Evolutionary conservation across 2,329 filamentous ascomycete species (phyloP).

Genomic region (Geosmithia putterillii): DNA sequence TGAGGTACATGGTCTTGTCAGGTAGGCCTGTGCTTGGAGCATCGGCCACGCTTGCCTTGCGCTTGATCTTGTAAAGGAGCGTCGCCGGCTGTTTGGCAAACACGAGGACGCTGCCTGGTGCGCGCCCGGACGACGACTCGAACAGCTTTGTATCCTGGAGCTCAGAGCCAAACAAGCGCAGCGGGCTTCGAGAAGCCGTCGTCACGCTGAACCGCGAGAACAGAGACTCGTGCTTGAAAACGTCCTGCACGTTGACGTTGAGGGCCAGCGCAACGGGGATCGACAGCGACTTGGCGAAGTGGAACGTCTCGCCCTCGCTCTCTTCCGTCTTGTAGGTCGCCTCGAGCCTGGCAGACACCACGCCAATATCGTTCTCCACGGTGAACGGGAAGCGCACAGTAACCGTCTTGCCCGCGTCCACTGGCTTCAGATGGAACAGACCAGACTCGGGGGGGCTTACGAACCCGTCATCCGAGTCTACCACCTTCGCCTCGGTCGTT

Average conservation of each 20-base stretch:
- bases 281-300: constrained; percentile 35
- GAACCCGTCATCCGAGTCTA: constrained; percentile 22
- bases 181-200: constrained; percentile 61
- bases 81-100: constrained; percentile 75
- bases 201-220: constrained; percentile 89
- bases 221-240: constrained; percentile 72
- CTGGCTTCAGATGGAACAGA: constrained; percentile 33
- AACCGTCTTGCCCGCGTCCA: constrained; percentile 32
- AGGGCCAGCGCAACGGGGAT: constrained; percentile 68
- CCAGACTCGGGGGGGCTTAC: constrained; percentile 40
- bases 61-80: constrained; percentile 65
- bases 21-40: constrained; percentile 17
- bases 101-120: constrained; percentile 46
- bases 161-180: constrained; percentile 60
- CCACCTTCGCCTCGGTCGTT: constrained; percentile 43
- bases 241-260: constrained; percentile 92
- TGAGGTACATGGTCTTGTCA: constrained; percentile 49
- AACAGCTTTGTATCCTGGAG: constrained; percentile 61
- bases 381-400: constrained; percentile 69
- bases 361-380: constrained; percentile 61
- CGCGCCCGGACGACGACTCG: constrained; percentile 46
- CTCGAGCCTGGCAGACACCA: constrained; percentile 65
- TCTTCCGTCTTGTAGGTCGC: constrained; percentile 55
- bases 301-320: constrained; percentile 31
- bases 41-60: constrained; percentile 23